phyloP scores from a whole-genome alignment of 352 stramenopile species.

The Globisporangium orthogonon region DNA sequence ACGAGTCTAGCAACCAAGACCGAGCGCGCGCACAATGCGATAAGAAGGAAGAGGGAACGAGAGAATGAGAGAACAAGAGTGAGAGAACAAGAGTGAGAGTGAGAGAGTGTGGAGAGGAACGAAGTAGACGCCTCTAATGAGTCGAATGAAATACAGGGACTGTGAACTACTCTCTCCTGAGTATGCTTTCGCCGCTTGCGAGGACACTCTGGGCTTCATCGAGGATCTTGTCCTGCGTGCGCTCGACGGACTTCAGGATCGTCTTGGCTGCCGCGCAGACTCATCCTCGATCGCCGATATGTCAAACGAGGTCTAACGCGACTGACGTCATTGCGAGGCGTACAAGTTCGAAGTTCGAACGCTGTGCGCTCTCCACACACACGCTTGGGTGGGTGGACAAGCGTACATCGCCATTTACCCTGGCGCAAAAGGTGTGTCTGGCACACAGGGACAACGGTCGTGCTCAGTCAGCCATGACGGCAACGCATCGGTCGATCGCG shows the following conservation, averaged over 20 bases:
- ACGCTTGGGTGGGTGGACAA: not conserved
- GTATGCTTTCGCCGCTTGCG: not conserved
- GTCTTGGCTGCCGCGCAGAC: no score
- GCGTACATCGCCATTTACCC: no score
- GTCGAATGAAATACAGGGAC: slow-evolving; percentile 1
- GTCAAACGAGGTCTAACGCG: not conserved
- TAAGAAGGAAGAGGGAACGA: not conserved
- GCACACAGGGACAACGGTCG: no score
- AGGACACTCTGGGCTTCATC: no score
- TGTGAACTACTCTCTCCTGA: not conserved
- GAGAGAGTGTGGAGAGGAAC: not conserved
- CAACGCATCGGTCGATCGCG: no score
- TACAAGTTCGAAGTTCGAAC: not conserved
- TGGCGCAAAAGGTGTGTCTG: no score
- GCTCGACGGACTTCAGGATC: not conserved
- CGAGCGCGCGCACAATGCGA: not conserved
- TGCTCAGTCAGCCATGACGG: not conserved
- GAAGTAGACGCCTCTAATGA: not conserved
- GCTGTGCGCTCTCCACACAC: no score
- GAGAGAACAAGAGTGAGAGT: not conserved
- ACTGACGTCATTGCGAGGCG: not conserved
- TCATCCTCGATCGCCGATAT: not conserved
- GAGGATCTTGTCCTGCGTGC: not conserved
- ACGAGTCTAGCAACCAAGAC: not conserved
- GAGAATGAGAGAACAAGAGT: not conserved